Base-by-base conservation (phyloP, 106 monocot genomes). In the Allium fistulosum region DNA sequence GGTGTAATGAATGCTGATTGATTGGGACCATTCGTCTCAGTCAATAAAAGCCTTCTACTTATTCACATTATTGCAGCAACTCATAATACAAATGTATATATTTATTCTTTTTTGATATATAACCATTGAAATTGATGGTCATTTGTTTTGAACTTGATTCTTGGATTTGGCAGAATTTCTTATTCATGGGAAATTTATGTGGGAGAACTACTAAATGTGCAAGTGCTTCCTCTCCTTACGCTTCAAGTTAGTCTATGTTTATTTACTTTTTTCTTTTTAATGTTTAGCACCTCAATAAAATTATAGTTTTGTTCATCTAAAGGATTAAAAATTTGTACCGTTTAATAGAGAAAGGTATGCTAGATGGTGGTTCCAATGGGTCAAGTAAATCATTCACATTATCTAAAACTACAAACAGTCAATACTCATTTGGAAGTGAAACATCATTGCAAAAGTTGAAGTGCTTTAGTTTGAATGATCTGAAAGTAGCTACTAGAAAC, bases 401-500 rank as follows among this genome's bases (percentile, higher is more conserved):
- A 37, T 37, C 26, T 15, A 52, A 52, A 18, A 12, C 57, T 1
- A 11, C 2, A 12, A 80, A 70, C 64, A 75, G 78, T 67, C 37
- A 61, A 64, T 26, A 16, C 55, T 68, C 77, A 65, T 68, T 68
- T 61, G 76, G 27, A 48, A 76, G 18, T 58, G 72, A 80, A 11
- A n/a, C 49, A 51, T 49, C 70, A 47, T 48, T 71, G 61, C 49
- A 11, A 57, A 72, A 37, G 50, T 57, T 88, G 71, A 94, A 79
- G 63, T 80, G 82, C 9, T 94, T 94, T 71, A 82, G 63, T 63
- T 72, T 90, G 76, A 84, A 53, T 22, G 94, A 94, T 58, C 82
- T 94, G 65, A 87, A 80, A 71, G 66, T 73, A 11, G 90, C 94
- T 1, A 79, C 94, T 4, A 87, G 62, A 70, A 94, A 94, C 78